Conservation (phyloP, 2,329 filamentous ascomycete species). For the Pseudogymnoascus sp. region DNA sequence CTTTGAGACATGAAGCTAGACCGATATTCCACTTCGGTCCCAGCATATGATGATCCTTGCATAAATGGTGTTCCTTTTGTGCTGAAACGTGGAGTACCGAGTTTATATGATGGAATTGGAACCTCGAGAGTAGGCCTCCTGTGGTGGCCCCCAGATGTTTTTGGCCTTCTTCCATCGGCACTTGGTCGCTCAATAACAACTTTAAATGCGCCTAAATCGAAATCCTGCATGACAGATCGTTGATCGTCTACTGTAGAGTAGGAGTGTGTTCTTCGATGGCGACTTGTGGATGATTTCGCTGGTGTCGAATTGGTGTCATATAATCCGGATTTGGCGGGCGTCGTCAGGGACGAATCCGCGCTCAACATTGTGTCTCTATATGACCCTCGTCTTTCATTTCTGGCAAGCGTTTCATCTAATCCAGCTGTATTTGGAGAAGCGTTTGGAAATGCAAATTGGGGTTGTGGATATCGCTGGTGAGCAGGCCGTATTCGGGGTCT, state of each 20-base stretch:
- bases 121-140: conserved; percentile 54
- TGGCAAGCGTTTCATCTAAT: conserved; percentile 38
- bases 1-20: conserved; percentile 17
- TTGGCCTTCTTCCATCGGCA: conserved; percentile 46
- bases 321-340: conserved; percentile 29
- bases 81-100: conserved; percentile 77
- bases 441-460: conserved; percentile 50
- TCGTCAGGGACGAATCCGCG: conserved; percentile 18
- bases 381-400: conserved; percentile 22
- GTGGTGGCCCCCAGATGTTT: conserved; percentile 40
- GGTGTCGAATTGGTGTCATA: conserved; percentile 12
- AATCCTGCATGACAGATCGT: conserved; percentile 39
- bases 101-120: conserved; percentile 72
- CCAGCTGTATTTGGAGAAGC: conserved; percentile 52
- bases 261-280: conserved; percentile 58
- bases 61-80: conserved; percentile 65
- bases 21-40: conserved; percentile 60
- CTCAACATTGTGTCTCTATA: conserved; percentile 27
- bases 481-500: conserved; percentile 55
- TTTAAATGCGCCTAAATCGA: conserved; percentile 62
- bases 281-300: conserved; percentile 18
- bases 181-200: conserved; percentile 69
- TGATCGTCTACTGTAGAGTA: conserved; percentile 69
- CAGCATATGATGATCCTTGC: conserved; percentile 70
- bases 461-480: conserved; percentile 52